These are phyloP conservation scores for Beauveria sp. DNA, from an alignment of 2,329 filamentous ascomycete genomes.

Conservation along the genomic window DNA sequence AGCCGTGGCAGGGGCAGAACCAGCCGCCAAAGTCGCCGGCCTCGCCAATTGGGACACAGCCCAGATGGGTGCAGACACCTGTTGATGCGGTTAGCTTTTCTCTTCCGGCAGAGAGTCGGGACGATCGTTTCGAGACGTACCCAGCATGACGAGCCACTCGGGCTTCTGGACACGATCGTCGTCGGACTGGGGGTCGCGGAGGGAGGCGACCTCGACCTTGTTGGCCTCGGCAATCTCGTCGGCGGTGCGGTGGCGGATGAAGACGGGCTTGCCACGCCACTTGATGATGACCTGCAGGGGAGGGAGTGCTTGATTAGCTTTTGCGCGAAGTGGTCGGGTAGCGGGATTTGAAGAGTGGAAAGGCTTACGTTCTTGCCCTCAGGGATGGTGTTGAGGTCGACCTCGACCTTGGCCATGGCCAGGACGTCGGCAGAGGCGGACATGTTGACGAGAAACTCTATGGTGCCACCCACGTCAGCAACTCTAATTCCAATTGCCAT, in stretches of 20 bases:
- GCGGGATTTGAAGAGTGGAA: neutral
- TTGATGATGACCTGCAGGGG: conserved; percentile 82
- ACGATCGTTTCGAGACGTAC: conserved; percentile 38
- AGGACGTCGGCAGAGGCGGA: conserved; percentile 96
- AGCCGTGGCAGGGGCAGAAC: conserved; percentile 99
- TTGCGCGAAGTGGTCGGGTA: neutral
- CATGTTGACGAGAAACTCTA: conserved; percentile 99
- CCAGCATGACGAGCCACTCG: conserved; percentile 98
- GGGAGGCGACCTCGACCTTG: conserved; percentile 68
- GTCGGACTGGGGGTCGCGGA: conserved; percentile 89
- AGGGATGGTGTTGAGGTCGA: conserved; percentile 84
- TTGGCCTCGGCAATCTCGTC: conserved; percentile 94
- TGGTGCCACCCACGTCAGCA: conserved; percentile 19
- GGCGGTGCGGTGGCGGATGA: conserved; percentile 95
- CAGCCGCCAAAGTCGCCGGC: conserved; percentile 96
- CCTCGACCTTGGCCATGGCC: conserved; percentile 99
- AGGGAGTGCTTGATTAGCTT: neutral
- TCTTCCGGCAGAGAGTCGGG: neutral
- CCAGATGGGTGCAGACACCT: conserved; percentile 98
- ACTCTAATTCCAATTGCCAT: conserved; percentile 7
- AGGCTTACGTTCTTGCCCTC: conserved; percentile 95
- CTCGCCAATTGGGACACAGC: conserved; percentile 98
- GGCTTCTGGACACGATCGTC: conserved; percentile 94
- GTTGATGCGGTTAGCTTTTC: conserved; percentile 17
- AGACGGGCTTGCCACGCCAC: conserved; percentile 99